Conservation (phyloP, 1,284 basidiomycete species). For the Ustilago tritici region DNA sequence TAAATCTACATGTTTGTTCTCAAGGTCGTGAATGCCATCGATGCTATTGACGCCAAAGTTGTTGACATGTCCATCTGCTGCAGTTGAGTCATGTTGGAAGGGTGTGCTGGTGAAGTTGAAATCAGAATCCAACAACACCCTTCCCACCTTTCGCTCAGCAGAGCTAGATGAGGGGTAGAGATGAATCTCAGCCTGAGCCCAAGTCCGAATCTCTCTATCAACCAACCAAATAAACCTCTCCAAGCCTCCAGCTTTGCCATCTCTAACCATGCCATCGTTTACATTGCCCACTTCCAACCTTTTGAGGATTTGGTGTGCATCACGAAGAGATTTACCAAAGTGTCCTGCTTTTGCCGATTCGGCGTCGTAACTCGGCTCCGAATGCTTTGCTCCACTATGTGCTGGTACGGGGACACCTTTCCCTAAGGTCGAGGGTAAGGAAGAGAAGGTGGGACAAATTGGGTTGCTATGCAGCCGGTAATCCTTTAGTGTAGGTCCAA, state of each 20-base stretch:
- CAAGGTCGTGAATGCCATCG: background rate
- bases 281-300: slow-evolving; percentile 33
- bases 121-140: slow-evolving; percentile 17
- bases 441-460: slow-evolving; percentile 51
- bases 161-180: slow-evolving; percentile 1
- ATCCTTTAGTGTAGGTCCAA: slow-evolving; percentile 51
- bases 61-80: no score
- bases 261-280: slow-evolving; percentile 18
- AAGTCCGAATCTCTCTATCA: slow-evolving; percentile 42
- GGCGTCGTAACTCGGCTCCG: slow-evolving; percentile 34
- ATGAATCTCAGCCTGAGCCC: slow-evolving; percentile 46
- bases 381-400: slow-evolving; percentile 7
- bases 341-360: slow-evolving; percentile 47
- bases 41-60: no score
- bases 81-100: background rate
- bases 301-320: slow-evolving; percentile 56
- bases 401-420: slow-evolving; percentile 27
- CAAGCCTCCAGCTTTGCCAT: slow-evolving; percentile 30
- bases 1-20: slow-evolving; percentile 7
- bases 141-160: slow-evolving; percentile 12
- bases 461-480: slow-evolving; percentile 51
- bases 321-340: slow-evolving; percentile 50
- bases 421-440: background rate
- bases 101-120: slow-evolving; percentile 22
- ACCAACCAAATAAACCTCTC: slow-evolving; percentile 54